Conservation (phyloP, 805 yeast genomes). For the Suhomyces prunicola region DNA sequence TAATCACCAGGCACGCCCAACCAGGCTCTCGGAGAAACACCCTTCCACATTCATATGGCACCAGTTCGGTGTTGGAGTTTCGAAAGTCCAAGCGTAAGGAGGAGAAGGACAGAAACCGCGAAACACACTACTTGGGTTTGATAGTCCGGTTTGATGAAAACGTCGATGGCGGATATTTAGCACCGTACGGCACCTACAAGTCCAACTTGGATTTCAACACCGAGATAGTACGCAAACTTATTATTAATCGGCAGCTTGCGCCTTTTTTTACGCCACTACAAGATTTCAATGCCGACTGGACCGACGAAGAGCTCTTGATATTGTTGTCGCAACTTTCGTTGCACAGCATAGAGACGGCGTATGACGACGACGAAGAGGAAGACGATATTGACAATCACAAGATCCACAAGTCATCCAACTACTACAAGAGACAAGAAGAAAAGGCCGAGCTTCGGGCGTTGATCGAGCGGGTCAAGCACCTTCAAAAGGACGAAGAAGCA, state of each 20-base stretch:
- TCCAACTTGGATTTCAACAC: slow-evolving; percentile 73
- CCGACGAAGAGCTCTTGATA: slow-evolving; percentile 58
- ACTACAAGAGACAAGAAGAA: slow-evolving; percentile 47
- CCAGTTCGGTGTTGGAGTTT: slow-evolving; percentile 14
- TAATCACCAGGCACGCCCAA: slow-evolving; percentile 4
- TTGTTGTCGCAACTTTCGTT: slow-evolving; percentile 49
- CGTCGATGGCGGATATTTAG: slow-evolving; percentile 93
- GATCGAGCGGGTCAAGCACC: slow-evolving; percentile 26
- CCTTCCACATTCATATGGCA: slow-evolving; percentile 12
- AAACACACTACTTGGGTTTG: slow-evolving; percentile 53
- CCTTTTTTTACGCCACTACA: slow-evolving; percentile 91
- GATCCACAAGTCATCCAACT: slow-evolving; percentile 47
- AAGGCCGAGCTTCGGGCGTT: slow-evolving; percentile 43
- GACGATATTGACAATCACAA: slow-evolving; percentile 65
- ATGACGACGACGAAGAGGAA: slow-evolving; percentile 46
- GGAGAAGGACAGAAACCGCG: slow-evolving; percentile 54
- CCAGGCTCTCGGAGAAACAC: slow-evolving; percentile 18
- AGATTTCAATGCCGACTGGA: slow-evolving; percentile 71
- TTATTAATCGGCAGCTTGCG: slow-evolving; percentile 68
- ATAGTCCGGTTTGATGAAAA: slow-evolving; percentile 61
- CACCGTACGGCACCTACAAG: slow-evolving; percentile 86
- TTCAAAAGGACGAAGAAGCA: slow-evolving; percentile 34
- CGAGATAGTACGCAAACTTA: slow-evolving; percentile 65
- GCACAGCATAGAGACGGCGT: slow-evolving; percentile 54
- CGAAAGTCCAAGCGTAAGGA: slow-evolving; percentile 32